Percentiles rank a stretch among this genome's conserved stretches.
phyloP scores from a whole-genome alignment of 208 protist genomes.

The Leishmania major region DNA sequence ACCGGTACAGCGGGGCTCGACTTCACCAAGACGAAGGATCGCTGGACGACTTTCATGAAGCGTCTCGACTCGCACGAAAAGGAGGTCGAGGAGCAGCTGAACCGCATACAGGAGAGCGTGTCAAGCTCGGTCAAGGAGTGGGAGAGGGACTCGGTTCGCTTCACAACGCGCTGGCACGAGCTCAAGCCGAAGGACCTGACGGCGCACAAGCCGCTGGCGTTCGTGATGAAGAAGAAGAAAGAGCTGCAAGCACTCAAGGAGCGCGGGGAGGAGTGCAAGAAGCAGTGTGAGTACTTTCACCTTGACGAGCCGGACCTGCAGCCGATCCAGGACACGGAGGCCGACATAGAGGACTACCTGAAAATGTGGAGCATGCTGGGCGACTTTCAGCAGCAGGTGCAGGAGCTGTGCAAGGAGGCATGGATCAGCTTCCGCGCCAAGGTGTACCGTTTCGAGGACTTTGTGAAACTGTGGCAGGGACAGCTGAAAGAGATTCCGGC shows the following conservation, averaged over 20 bases:
- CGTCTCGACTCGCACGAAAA: conserved; percentile 93
- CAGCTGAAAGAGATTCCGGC: conserved; percentile 76
- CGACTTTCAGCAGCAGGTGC: conserved; percentile 86
- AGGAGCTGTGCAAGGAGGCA: conserved; percentile 73
- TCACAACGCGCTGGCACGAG: conserved; percentile 93
- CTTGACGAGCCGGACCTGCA: conserved; percentile 87
- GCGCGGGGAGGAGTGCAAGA: conserved; percentile 66
- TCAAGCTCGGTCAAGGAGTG: conserved; percentile 75
- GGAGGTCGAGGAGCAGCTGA: conserved; percentile 92
- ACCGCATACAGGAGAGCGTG: conserved; percentile 67
- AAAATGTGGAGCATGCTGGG: conserved; percentile 90
- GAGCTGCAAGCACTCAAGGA: conserved; percentile 80
- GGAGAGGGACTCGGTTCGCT: conserved; percentile 88
- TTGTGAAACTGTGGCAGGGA: conserved; percentile 92
- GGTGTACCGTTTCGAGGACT: conserved; percentile 96
- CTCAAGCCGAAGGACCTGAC: conserved; percentile 93
- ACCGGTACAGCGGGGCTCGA: conserved; percentile 72
- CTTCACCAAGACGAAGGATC: conserved; percentile 71
- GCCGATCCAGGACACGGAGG: conserved; percentile 70
- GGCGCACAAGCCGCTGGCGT: conserved; percentile 68
- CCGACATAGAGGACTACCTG: conserved; percentile 86
- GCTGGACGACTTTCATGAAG: conserved; percentile 83
- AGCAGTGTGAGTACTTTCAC: conserved; percentile 94
- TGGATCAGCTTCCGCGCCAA: conserved; percentile 96
- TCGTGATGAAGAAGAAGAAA: conserved; percentile 82